Evolutionary conservation across 495 filamentous ascomycete species (phyloP).

Genomic region (Chaetomium fimeti): DNA sequence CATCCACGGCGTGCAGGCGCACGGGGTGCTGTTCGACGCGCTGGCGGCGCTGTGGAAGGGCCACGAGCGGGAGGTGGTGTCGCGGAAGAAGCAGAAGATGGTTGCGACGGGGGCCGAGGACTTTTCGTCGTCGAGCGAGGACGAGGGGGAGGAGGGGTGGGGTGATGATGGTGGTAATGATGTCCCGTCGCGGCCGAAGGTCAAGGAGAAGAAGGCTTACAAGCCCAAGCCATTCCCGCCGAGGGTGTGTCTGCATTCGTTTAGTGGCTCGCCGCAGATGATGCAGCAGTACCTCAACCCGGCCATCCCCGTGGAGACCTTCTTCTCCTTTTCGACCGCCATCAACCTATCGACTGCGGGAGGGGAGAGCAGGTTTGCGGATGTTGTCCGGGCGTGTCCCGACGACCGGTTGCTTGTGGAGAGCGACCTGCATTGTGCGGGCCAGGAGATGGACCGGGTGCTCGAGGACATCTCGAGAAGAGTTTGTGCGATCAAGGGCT

Average conservation of each 20-base stretch:
- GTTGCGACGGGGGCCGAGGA: conserved; percentile 48
- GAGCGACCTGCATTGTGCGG: conserved; percentile 86
- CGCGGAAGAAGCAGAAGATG: conserved; percentile 57
- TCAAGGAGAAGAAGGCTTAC: conserved; percentile 18
- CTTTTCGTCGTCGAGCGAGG: conserved; percentile 46
- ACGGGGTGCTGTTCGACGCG: conserved; percentile 76
- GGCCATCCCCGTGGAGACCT: conserved; percentile 73
- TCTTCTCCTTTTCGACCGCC: conserved; percentile 81
- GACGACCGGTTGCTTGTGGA: conserved; percentile 79
- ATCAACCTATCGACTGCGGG: conserved; percentile 69
- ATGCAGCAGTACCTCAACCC: conserved; percentile 75
- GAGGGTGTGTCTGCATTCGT: conserved; percentile 91
- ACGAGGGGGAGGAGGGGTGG: conserved; percentile 33
- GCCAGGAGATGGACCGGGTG: conserved; percentile 72
- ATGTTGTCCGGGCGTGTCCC: conserved; percentile 71
- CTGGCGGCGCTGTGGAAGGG: conserved; percentile 78
- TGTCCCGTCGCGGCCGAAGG: background rate
- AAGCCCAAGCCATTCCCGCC: conserved; percentile 69
- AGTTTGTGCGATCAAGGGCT: conserved; percentile 75
- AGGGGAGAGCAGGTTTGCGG: conserved; percentile 47
- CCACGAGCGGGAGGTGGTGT: conserved; percentile 66
- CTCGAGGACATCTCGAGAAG: conserved; percentile 70
- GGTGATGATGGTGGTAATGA: conserved; percentile 4
- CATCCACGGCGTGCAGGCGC: conserved; percentile 87
- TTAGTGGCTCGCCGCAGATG: conserved; percentile 73